Evolutionary conservation across 176 grass and related monocot genomes (phyloP), one percentile per base, ranked within the genome.

Genomic region (Avena atlantica): DNA sequence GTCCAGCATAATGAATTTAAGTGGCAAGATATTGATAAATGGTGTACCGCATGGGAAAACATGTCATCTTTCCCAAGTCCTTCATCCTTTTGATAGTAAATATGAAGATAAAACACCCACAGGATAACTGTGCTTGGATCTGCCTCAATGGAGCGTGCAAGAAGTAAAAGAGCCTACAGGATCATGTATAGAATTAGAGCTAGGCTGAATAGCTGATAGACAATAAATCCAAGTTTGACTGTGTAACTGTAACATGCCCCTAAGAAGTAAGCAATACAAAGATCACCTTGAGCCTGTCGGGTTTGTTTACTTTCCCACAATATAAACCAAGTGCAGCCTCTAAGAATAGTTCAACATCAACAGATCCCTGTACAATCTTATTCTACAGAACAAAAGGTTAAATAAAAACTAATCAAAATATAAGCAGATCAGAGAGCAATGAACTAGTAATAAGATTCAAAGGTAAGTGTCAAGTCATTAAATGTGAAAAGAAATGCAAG

Each of bases 91-190:
- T 87, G 87, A 78, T 96, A 96, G 80, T 96, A 96, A 89, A 96
- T 91, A 80, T 96, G 92, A 78, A 99, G 92, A 93, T 99, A 99
- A 84, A 99, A 88, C 71, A 99, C 85, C 97, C 97, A 99, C 74
- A 96, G 76, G 51, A 89, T 82, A 69, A 86, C 87, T 68, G 89
- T 94, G 75, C 88, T 93, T 86, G 94, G 97, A 87, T 93, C 82
- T 74, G 87, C 86, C 85, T 99, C 97, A 83, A 99, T 91, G 60
- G 91, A 90, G 45, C 91, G 92, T 23, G 97, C 90, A 85, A 99
- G 87, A 53, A 90, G 69, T 70, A 78, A 79, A 87, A 99, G 91
- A 74, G 92, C 97, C 97, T 99, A 82, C 76, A 98, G 87, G 60
- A 93, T 25, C 64, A 77, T 71, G 73, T 91, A 87, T 60, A 49